Evolutionary conservation across 1,284 basidiomycete species (phyloP), one percentile per base, ranked within the genome.

Genomic region (Anthracocystis walkeri): DNA sequence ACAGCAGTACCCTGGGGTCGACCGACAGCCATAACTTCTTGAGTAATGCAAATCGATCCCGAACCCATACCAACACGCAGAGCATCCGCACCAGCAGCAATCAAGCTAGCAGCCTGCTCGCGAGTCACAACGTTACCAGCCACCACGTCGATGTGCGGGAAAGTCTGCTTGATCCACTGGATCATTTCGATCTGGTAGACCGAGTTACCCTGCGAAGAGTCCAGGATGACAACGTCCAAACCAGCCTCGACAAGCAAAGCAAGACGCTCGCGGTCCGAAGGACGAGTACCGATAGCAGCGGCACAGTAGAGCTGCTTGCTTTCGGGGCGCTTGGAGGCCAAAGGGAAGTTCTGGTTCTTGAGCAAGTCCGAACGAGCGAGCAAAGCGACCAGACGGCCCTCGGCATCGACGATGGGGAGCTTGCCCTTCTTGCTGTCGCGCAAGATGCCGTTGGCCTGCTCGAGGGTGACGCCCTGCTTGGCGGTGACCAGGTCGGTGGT

Each of bases 11-110:
- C 96, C 87, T 99, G 96, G 1, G 96, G 97, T 38, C 96, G 91
- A 33, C 96, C 97, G 61, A 98, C 96, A n/a, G 97, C 96, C 93
- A 98, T 99, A 81, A 99, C 93, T 86, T 99, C 96, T 87, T 99
- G 96, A 5, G 96, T 99, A 87, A 99, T 99, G 86, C 96, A 99
- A 84, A 99, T 99, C 12, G 94, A 97, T 20, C 96, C 96, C 16
- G 92, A 94, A 55, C 96, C 96, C 96, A 99, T 99, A 58, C 96
- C 97, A 46, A 99, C 89, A 51, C 94, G 92, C 11, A 99, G 89
- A 42, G 89, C 96, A 81, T 99, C 96, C 7, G 95, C 96, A 65
- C 96, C 97, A 7, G 94, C 96, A 23, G 90, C 91, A 77, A 99
- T 98, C 66, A 99, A 90, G 61, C 89, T 90, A 18, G 97, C 96